Conservation (phyloP, 345 rosid species). For the Triadica sebifera region DNA sequence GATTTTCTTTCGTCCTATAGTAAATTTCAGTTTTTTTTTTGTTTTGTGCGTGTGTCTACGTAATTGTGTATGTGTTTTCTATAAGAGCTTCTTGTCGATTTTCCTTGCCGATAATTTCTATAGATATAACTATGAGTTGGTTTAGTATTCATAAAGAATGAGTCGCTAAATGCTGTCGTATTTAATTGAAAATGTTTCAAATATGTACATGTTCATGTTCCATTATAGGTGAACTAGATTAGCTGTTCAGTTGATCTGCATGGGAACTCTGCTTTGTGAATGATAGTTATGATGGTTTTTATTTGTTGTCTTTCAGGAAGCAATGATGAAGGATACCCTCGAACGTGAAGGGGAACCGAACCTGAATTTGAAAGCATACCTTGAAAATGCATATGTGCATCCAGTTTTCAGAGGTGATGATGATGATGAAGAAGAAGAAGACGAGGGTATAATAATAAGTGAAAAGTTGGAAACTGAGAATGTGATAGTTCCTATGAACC, state of each 20-base stretch:
- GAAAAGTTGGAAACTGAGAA: constrained; percentile 44
- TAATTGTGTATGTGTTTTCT: not conserved
- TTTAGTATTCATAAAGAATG: no score
- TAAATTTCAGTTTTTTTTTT: no score
- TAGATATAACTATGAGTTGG: no score
- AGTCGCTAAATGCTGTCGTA: no score
- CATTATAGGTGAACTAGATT: no score
- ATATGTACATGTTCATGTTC: no score
- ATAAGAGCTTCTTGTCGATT: not conserved
- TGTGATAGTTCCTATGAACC: constrained; percentile 66
- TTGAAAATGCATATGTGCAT: constrained; percentile 72
- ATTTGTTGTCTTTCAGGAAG: constrained; percentile 56
- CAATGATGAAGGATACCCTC: constrained; percentile 87
- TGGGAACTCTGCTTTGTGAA: not conserved
- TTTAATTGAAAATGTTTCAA: no score
- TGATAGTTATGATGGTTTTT: not conserved
- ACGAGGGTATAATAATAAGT: not conserved
- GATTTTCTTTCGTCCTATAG: not conserved
- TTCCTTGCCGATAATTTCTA: no score
- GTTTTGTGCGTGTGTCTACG: not conserved
- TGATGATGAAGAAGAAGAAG: constrained; percentile 33
- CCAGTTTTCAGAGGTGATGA: constrained; percentile 62
- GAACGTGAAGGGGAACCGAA: constrained; percentile 75
- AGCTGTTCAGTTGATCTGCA: no score
- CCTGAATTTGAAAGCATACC: constrained; percentile 65